These are phyloP conservation scores for Pythium phragmiticola DNA, from an alignment of 352 stramenopile genomes.

Conservation along the genomic window DNA sequence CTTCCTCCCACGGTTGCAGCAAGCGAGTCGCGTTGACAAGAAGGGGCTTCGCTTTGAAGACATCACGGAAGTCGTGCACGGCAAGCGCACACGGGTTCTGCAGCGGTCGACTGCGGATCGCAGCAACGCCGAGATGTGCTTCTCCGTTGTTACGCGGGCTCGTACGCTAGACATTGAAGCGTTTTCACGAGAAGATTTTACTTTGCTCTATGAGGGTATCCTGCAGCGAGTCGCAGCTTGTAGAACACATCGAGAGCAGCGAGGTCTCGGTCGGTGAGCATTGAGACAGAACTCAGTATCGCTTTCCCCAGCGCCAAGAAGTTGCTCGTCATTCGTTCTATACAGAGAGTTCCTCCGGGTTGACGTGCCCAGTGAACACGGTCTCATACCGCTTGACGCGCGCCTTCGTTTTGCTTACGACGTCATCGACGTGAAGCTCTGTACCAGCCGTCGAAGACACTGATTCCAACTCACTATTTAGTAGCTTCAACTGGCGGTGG, in stretches of 20 bases:
- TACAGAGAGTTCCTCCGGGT: constrained; percentile 9
- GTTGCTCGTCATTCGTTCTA: not conserved
- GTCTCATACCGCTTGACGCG: constrained; percentile 16
- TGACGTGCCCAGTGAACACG: constrained; percentile 7
- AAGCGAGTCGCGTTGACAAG: constrained; percentile 1
- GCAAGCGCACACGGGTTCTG: constrained; percentile 25
- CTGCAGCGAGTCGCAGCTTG: constrained; percentile 2
- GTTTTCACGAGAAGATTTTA: constrained; percentile 22
- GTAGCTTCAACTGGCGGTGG: not conserved
- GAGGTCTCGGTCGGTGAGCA: not conserved
- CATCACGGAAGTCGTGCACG: constrained; percentile 13
- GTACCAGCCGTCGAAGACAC: not conserved
- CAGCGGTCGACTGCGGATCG: constrained; percentile 24
- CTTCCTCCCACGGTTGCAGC: constrained; percentile 7
- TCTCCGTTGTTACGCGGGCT: constrained; percentile 21
- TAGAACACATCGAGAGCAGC: not conserved
- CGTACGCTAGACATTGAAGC: constrained; percentile 29
- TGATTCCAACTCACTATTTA: constrained; percentile 14
- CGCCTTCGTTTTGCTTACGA: constrained; percentile 25
- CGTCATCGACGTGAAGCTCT: not conserved
- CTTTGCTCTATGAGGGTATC: constrained; percentile 15
- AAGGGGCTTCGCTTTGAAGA: constrained; percentile 24
- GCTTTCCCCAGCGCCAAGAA: not conserved
- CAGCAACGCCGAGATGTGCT: constrained; percentile 25
- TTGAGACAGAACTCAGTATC: not conserved